phyloP scores from a whole-genome alignment of 208 protist genomes.

The Lotmaria passim region DNA sequence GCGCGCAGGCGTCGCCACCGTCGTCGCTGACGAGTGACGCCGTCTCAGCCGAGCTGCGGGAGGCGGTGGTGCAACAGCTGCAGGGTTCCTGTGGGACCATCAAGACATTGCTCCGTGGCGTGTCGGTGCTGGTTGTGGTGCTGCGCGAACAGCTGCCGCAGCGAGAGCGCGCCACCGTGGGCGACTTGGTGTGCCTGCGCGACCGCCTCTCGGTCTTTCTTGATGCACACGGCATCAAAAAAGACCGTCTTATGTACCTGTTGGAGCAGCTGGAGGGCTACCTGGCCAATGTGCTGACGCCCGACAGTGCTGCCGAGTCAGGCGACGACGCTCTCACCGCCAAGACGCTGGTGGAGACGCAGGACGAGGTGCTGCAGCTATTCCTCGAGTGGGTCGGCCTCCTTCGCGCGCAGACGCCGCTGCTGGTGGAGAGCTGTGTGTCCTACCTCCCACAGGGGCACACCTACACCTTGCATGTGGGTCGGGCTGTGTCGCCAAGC shows the following conservation, averaged over 20 bases:
- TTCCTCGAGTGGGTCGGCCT: conserved; percentile 58
- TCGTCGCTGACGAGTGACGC: not conserved
- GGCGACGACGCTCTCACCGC: not conserved
- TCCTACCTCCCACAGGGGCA: conserved; percentile 32
- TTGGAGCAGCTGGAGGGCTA: conserved; percentile 42
- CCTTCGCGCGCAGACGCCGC: conserved; percentile 54
- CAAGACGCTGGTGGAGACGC: conserved; percentile 25
- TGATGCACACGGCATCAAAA: conserved; percentile 49
- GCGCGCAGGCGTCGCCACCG: not conserved
- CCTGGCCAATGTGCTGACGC: conserved; percentile 4
- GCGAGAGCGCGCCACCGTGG: conserved; percentile 44
- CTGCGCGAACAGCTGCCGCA: conserved; percentile 64
- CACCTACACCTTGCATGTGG: conserved; percentile 20
- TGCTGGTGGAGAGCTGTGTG: conserved; percentile 66
- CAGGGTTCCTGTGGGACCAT: conserved; percentile 28
- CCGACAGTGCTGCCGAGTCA: not conserved
- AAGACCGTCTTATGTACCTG: conserved; percentile 45
- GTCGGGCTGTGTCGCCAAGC: not conserved
- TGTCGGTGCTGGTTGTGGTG: conserved; percentile 61
- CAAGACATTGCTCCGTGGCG: conserved; percentile 54
- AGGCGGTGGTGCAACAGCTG: conserved; percentile 23
- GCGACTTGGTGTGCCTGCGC: conserved; percentile 55
- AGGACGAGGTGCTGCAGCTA: conserved; percentile 42
- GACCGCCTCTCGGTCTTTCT: conserved; percentile 62
- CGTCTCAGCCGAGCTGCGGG: conserved; percentile 20